These are phyloP conservation scores for Solanum hybrid DNA, from an alignment of 305 asterid genomes.

Conservation along the genomic window DNA sequence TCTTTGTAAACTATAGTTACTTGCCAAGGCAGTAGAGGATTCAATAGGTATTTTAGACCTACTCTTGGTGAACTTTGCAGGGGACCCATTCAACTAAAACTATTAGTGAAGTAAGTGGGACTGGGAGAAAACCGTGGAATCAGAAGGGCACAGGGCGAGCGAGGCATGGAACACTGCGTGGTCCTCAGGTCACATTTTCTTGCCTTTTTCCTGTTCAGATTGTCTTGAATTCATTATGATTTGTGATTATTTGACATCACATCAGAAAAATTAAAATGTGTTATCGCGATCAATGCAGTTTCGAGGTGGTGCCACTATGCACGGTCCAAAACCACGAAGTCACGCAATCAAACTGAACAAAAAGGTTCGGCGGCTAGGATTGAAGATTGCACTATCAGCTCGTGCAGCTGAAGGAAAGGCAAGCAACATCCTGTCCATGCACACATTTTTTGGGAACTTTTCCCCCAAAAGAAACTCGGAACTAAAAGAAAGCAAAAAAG, in stretches of 20 bases:
- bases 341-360: constrained; percentile 87
- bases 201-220: background rate
- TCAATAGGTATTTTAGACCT: background rate
- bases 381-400: constrained; percentile 87
- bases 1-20: background rate
- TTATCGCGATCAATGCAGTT: constrained; percentile 38
- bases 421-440: constrained; percentile 19
- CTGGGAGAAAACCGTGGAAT: constrained; percentile 82
- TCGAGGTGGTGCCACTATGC: constrained; percentile 77
- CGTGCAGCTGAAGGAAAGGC: constrained; percentile 98
- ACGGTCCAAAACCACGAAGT: constrained; percentile 96
- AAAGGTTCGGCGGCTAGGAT: constrained; percentile 82
- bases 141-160: constrained; percentile 96
- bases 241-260: background rate
- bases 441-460: background rate
- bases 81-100: constrained; percentile 95
- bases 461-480: background rate
- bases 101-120: constrained; percentile 89
- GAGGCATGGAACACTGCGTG: constrained; percentile 75
- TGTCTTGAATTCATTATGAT: background rate
- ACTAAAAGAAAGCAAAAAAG: background rate
- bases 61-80: constrained; percentile 23
- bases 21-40: background rate
- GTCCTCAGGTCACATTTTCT: constrained; percentile 60
- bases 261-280: background rate